phyloP scores from a whole-genome alignment of 1,284 basidiomycete species.

The Ceratobasidium sp. region DNA sequence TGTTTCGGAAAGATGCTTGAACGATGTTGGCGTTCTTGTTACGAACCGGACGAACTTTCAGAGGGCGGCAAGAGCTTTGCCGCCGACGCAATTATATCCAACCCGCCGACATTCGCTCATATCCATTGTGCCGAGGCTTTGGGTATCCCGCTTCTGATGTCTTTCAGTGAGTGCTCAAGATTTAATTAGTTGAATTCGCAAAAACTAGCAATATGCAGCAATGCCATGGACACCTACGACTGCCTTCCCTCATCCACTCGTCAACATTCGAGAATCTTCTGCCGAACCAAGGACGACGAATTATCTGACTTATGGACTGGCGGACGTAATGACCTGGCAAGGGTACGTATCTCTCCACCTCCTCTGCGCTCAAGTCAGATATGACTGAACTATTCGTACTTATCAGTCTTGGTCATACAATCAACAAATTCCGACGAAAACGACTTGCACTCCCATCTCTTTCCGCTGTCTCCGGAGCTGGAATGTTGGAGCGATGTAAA shows the following conservation, averaged over 20 bases:
- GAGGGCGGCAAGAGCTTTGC: conserved; percentile 63
- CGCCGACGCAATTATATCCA: conserved; percentile 75
- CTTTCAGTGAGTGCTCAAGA: conserved; percentile 65
- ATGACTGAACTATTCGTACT: background rate
- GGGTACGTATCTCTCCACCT: conserved; percentile 59
- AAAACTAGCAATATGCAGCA: no score
- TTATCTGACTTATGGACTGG: conserved; percentile 69
- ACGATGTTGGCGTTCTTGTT: conserved; percentile 71
- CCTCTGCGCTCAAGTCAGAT: background rate
- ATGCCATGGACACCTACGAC: conserved; percentile 79
- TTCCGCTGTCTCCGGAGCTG: conserved; percentile 65
- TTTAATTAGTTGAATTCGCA: conserved; percentile 24
- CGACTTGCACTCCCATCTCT: conserved; percentile 68
- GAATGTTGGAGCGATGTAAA: conserved; percentile 69
- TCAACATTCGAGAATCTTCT: conserved; percentile 68
- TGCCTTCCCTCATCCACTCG: conserved; percentile 74
- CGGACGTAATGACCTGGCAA: conserved; percentile 72
- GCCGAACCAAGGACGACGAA: conserved; percentile 69
- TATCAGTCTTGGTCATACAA: conserved; percentile 71
- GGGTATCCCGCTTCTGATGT: conserved; percentile 71
- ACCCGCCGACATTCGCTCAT: conserved; percentile 75
- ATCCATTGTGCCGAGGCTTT: conserved; percentile 75
- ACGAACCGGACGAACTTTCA: conserved; percentile 63
- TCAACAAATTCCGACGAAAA: conserved; percentile 71
- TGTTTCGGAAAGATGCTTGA: conserved; percentile 65